These are phyloP conservation scores for Verticillium nonalfalfae DNA, from an alignment of 2,329 filamentous ascomycete species.

Conservation along the genomic window DNA sequence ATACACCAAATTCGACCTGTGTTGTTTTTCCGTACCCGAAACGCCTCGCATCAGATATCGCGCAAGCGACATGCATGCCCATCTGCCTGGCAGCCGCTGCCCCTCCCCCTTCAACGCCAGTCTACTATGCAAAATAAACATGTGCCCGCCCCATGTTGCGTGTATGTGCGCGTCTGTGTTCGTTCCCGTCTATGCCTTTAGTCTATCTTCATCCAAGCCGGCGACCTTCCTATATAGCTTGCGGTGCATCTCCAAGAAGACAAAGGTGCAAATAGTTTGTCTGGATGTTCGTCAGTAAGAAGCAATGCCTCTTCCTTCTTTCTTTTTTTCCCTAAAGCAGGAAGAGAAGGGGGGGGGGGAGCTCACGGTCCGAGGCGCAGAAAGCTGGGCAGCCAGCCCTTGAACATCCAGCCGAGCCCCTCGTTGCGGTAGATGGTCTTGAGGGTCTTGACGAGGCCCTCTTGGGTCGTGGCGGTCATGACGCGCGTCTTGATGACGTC, in stretches of 20 bases:
- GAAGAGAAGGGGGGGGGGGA: not conserved
- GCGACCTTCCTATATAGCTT: conserved; percentile 60
- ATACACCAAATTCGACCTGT: not conserved
- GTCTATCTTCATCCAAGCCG: conserved; percentile 23
- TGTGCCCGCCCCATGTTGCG: too few species aligned
- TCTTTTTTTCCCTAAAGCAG: not conserved
- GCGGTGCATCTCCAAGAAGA: conserved; percentile 84
- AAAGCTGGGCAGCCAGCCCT: conserved; percentile 80
- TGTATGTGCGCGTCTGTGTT: not conserved
- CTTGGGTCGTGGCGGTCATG: conserved; percentile 59
- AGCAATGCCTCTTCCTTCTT: too few species aligned
- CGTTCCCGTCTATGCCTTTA: not conserved
- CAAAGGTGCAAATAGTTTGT: conserved; percentile 81
- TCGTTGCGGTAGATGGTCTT: conserved; percentile 63
- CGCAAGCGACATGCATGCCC: not conserved
- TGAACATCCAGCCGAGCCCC: conserved; percentile 78
- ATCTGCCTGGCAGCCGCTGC: not conserved
- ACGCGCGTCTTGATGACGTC: conserved; percentile 87
- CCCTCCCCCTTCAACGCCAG: not conserved
- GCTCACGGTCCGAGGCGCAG: conserved; percentile 57
- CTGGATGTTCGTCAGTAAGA: conserved; percentile 20
- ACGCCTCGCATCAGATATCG: not conserved
- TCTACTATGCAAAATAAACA: not conserved
- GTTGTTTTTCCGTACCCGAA: not conserved
- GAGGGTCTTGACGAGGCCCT: conserved; percentile 54